Base-by-base conservation (phyloP, 805 yeast species). In the Candida xiaguanensis region DNA sequence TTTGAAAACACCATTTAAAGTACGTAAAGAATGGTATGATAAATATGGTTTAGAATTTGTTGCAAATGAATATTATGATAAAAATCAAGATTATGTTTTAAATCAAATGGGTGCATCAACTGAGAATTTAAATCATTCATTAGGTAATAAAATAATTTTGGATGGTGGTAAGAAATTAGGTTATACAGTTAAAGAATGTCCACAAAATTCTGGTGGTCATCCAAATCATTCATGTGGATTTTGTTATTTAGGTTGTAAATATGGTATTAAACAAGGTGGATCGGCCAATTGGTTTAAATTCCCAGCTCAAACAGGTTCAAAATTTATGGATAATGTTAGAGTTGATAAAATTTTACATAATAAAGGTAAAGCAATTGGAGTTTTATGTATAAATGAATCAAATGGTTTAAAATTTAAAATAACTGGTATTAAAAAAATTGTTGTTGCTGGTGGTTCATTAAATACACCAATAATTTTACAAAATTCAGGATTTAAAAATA, bases 211-310 rank as follows among this genome's bases (percentile, higher is more conserved):
- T n/a, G 73, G 73, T 9, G 65, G 61, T 4, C 67, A 63, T 41
- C 58, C 54, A 30, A 47, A 49, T 31, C 78, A 74, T 43, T 57
- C 61, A 25, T 72, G 78, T 54, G 78, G 77, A 3, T 58, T 61
- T 43, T 72, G 79, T 41, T 62, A 67, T 37, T 54, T 63, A 39
- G 82, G 82, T 8, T 72, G 77, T 43, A 67, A 74, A 35, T 62
- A 50, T 46, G 81, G 80, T 9, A 59, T 68, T 34, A 72, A 74
- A 45, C 78, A 73, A 49, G 80, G 81, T 14, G 65, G 74, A 3
- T 54, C 64, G n/a, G 71, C 58, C 26, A 64, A 65, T 49, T 77
- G 80, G 80, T 65, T 77, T 32, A 56, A 65, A 28, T 69, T 63
- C 14, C 77, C 80, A 1, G 63, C 67, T 1, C 61, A 55, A 8